Conservation (phyloP, 2,329 filamentous ascomycete genomes). For the Sordariomycetes sp. region DNA sequence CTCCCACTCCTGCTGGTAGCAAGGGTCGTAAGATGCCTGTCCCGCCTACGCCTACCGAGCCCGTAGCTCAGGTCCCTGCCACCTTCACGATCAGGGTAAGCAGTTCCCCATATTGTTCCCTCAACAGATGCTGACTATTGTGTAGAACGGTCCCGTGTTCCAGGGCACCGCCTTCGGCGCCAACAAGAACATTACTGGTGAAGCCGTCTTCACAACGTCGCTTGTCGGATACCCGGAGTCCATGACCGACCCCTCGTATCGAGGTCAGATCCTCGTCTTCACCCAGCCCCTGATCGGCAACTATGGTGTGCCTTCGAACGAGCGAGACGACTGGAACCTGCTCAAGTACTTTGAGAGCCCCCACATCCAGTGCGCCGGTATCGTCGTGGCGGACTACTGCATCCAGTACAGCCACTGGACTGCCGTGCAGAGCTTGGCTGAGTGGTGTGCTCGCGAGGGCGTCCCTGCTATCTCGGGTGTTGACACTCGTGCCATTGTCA, state of each 20-base stretch:
- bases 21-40: constrained; percentile 60
- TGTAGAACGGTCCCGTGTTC: constrained; percentile 85
- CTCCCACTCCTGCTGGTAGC: constrained; percentile 55
- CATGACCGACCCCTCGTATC: constrained; percentile 80
- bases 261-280: constrained; percentile 95
- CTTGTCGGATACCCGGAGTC: constrained; percentile 97
- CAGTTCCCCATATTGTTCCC: constrained; percentile 7
- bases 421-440: constrained; percentile 82
- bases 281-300: constrained; percentile 97
- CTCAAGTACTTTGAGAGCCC: constrained; percentile 98
- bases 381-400: constrained; percentile 92
- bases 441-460: constrained; percentile 95
- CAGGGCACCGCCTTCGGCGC: constrained; percentile 94
- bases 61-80: constrained; percentile 51
- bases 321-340: constrained; percentile 79
- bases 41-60: constrained; percentile 50
- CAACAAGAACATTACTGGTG: constrained; percentile 91
- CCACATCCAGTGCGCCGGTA: constrained; percentile 90
- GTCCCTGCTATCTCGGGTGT: constrained; percentile 94
- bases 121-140: constrained; percentile 9
- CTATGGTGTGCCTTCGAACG: constrained; percentile 86
- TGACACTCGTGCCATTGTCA: constrained; percentile 94
- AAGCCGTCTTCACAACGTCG: constrained; percentile 97
- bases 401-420: constrained; percentile 98
- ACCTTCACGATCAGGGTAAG: constrained; percentile 88